Percentiles rank a stretch among this genome's conserved stretches.
phyloP scores from a whole-genome alignment of 1,139 yeast species.

The Suhomyces choctaworum region DNA sequence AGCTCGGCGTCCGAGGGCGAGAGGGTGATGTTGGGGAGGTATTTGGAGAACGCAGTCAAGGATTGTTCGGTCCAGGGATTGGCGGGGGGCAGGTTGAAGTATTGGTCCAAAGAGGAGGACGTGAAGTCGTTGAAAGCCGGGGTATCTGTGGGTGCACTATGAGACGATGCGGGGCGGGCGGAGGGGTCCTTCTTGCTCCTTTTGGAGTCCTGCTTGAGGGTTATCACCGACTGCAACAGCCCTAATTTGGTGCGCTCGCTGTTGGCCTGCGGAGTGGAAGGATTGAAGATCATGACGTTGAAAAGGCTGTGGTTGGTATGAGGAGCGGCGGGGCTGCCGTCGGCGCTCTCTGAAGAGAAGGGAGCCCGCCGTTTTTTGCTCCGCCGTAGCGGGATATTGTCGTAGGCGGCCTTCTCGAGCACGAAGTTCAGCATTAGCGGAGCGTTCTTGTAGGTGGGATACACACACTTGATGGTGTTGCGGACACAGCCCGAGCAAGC shows the following conservation, averaged over 20 bases:
- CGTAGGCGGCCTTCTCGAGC: constrained; percentile 19
- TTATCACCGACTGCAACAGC: constrained; percentile 5
- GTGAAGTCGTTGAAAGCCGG: background rate
- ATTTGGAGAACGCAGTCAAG: constrained; percentile 10
- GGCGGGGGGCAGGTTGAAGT: background rate
- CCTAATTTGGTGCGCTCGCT: constrained; percentile 6
- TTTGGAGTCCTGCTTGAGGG: background rate
- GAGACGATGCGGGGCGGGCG: background rate
- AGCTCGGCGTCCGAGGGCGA: constrained; percentile 16
- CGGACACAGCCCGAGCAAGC: constrained; percentile 39
- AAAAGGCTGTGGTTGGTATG: constrained; percentile 11
- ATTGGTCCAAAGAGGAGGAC: background rate
- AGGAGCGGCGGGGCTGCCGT: background rate
- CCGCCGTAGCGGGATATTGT: constrained; percentile 6
- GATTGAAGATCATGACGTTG: constrained; percentile 15
- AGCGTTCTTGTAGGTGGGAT: constrained; percentile 35
- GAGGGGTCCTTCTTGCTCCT: too few species aligned
- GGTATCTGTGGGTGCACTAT: background rate
- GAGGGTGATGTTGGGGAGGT: constrained; percentile 12
- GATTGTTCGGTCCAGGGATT: constrained; percentile 5
- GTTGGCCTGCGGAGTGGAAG: constrained; percentile 7
- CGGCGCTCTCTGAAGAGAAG: background rate
- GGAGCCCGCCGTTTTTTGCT: constrained; percentile 1
- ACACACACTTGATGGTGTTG: constrained; percentile 39
- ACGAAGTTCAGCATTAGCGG: constrained; percentile 31